Conservation (phyloP, 2,329 filamentous ascomycete species). For the Colletotrichum chlorophyti region DNA sequence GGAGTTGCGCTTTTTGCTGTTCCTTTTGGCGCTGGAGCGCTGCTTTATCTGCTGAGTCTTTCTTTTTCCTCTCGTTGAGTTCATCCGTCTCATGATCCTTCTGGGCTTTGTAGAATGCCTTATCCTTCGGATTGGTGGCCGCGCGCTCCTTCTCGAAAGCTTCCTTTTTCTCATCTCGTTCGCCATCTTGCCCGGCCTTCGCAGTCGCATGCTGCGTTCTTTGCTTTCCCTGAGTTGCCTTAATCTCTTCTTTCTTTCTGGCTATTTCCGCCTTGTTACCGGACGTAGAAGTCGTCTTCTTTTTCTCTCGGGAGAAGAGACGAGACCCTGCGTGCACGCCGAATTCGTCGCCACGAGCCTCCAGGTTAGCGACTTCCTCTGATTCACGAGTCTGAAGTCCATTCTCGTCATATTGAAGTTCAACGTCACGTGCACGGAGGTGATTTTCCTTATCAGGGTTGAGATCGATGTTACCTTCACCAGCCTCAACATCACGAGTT, state of each 20-base stretch:
- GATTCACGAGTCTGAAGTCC: background rate
- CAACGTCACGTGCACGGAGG: background rate
- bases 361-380: background rate
- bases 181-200: background rate
- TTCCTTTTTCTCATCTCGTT: background rate
- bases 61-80: background rate
- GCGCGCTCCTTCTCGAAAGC: background rate
- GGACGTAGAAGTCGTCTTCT: background rate
- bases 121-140: background rate
- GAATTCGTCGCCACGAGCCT: background rate
- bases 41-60: background rate
- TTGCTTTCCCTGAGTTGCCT: background rate
- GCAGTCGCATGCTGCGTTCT: background rate
- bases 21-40: background rate
- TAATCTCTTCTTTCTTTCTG: background rate
- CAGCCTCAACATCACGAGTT: background rate
- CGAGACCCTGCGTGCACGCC: background rate
- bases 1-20: slow-evolving; percentile 1
- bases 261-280: background rate
- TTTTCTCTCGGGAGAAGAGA: background rate
- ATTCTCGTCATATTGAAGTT: too few species aligned
- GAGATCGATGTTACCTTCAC: background rate
- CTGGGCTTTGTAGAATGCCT: background rate
- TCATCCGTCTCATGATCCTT: background rate
- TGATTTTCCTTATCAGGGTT: background rate